Base-by-base conservation (phyloP, 225 moss, liverwort and hornwort species). In the Takakia lepidozioides region DNA sequence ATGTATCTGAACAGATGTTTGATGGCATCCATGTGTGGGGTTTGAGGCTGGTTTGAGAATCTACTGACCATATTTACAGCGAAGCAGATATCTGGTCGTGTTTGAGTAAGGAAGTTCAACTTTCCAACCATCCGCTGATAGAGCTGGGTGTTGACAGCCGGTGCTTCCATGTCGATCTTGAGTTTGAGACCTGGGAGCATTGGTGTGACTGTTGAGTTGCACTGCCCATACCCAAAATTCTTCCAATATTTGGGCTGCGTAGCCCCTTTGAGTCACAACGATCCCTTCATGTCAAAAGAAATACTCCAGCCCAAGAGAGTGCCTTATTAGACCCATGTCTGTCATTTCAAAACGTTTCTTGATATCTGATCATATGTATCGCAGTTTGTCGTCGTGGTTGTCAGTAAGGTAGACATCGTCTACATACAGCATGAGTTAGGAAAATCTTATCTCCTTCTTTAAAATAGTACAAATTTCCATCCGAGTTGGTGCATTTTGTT, bases 401-500 rank as follows among this genome's bases (percentile, higher is more conserved):
- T n/a, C 1, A 5, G 18, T 42, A 5, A 42, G 14, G 14, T 15
- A 19, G 5, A 42, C n/a, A 42, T 42, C 41, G 16, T 42, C 18
- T 9, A 42, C 41, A 42, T 42, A 42, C n/a, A 42, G 1, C 8
- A 32, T 32, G 7, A 42, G 1, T n/a, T 1, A 42, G 18, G 10
- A 42, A 9, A 5, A 19, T 42, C 41, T 15, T 15, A 19, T 2
- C 0, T 42, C 18, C 41, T 42, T 54, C 38, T 16, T 36, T 13
- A 5, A 36, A 39, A 38, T 37, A 54, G 34, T 1, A 58, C n/a
- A 34, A 8, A 37, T 48, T 58, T 1, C 17, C 2, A 58, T 58
- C 35, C 3, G 15, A 16, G 16, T 18, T n/a, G 29, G 23, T 10
- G 25, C 48, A n/a, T n/a, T n/a, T 32, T 46, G 58, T 6, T 13